These are phyloP conservation scores for Phaeoacremonium minimum DNA, from an alignment of 2,329 filamentous ascomycete species.

Conservation along the genomic window DNA sequence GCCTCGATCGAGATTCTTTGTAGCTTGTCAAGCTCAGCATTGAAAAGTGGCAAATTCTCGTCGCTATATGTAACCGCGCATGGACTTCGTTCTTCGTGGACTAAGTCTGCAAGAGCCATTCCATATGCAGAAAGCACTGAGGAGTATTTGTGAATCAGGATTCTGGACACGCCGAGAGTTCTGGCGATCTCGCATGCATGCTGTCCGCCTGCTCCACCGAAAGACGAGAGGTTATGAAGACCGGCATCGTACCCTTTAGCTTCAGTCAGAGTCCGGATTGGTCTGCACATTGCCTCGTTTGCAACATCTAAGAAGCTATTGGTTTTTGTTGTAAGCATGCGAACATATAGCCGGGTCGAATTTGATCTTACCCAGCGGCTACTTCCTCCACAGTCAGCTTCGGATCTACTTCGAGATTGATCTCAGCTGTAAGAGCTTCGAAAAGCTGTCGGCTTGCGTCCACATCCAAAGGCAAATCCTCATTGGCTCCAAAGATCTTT, in stretches of 20 bases:
- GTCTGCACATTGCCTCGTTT: constrained; percentile 7
- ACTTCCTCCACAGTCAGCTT: constrained; percentile 3
- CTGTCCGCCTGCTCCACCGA: constrained; percentile 6
- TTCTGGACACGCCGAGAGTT: constrained; percentile 1
- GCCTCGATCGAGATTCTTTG: not conserved
- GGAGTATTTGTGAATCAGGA: constrained; percentile 6
- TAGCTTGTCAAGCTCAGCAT: constrained; percentile 1
- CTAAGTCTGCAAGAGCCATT: constrained; percentile 5
- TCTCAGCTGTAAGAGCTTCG: constrained; percentile 1
- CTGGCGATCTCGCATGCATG: constrained; percentile 5
- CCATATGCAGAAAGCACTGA: constrained; percentile 5
- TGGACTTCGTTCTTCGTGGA: constrained; percentile 4
- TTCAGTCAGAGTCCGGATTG: constrained; percentile 6
- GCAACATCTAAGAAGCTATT: constrained; percentile 3
- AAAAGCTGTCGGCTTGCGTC: constrained; percentile 1
- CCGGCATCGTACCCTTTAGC: constrained; percentile 29
- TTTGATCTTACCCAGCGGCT: constrained; percentile 3
- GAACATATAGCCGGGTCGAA: not conserved
- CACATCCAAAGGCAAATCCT: constrained; percentile 4
- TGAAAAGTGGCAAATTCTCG: not conserved
- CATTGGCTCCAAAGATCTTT: constrained; percentile 2
- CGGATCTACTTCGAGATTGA: constrained; percentile 3
- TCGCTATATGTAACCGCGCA: constrained; percentile 29
- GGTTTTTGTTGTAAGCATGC: too few relatives aligned
- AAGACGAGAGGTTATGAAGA: constrained; percentile 61